Evolutionary conservation across 805 yeast genomes (phyloP).

Genomic region (Candida vartiovaarae): DNA sequence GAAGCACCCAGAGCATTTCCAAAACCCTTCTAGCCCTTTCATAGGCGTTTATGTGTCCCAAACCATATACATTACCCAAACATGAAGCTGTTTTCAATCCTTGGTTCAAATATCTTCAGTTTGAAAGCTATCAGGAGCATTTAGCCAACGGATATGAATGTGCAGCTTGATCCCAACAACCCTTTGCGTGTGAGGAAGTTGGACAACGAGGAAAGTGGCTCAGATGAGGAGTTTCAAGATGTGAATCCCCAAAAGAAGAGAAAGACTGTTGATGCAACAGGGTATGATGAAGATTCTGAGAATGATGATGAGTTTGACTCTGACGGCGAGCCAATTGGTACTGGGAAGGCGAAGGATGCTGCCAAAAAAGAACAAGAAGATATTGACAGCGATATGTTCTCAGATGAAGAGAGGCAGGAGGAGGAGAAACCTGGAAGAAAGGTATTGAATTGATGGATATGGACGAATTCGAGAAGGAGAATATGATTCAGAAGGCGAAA

Average conservation of each 20-base stretch:
- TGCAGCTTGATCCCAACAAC: conserved; percentile 4
- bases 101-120: too few relatives aligned
- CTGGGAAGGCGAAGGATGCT: conserved; percentile 19
- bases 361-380: conserved; percentile 25
- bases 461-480: conserved; percentile 29
- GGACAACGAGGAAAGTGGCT: not conserved
- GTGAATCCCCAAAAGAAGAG: conserved; percentile 15
- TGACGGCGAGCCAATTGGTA: conserved; percentile 16
- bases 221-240: conserved; percentile 5
- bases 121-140: not conserved
- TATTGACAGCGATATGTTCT: conserved; percentile 16
- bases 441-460: conserved; percentile 27
- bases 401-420: conserved; percentile 17
- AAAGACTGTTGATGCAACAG: conserved; percentile 11
- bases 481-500: conserved; percentile 6
- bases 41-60: too few relatives aligned
- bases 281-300: conserved; percentile 24
- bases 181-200: conserved; percentile 2
- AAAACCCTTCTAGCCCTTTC: too few relatives aligned
- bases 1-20: too few relatives aligned
- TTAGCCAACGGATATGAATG: not conserved
- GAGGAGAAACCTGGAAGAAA: conserved; percentile 4
- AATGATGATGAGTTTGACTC: conserved; percentile 14
- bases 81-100: too few relatives aligned
- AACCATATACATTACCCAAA: too few relatives aligned